A percentile compares a stretch with the other conserved stretches of the same genome.
Evolutionary conservation across 2,329 filamentous ascomycete genomes (phyloP).

Genomic region (Beauveria sp.): DNA sequence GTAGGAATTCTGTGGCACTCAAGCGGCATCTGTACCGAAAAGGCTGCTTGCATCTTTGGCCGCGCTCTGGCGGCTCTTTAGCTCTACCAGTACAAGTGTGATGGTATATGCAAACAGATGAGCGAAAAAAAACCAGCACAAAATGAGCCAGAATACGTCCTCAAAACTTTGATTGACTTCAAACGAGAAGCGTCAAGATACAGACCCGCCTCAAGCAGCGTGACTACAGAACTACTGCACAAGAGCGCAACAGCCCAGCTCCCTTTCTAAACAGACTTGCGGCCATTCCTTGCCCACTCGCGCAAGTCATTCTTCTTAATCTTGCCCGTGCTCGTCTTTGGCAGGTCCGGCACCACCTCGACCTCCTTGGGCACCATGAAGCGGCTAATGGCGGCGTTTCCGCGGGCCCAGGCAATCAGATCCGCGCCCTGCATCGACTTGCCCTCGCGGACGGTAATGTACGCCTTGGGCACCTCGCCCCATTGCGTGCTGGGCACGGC

Average conservation of each 20-base stretch:
- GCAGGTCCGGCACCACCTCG: constrained; percentile 77
- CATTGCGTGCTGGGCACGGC: constrained; percentile 82
- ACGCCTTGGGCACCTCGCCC: constrained; percentile 95
- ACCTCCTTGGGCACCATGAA: constrained; percentile 78
- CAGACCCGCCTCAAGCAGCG: neutral
- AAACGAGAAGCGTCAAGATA: neutral
- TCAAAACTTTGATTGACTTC: neutral
- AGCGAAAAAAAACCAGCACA: no score
- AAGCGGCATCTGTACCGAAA: no score
- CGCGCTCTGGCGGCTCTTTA: no score
- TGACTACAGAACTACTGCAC: neutral
- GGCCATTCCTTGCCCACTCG: constrained; percentile 62
- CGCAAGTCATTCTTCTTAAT: constrained; percentile 89
- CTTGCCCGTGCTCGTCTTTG: constrained; percentile 97
- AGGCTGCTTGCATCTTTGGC: no score
- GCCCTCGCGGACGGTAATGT: constrained; percentile 71
- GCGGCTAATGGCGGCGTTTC: constrained; percentile 70
- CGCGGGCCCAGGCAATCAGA: constrained; percentile 79
- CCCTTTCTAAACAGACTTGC: neutral
- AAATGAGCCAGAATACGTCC: neutral
- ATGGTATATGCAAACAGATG: no score
- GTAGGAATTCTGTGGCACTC: no score
- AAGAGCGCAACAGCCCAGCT: neutral
- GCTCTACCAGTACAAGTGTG: no score
- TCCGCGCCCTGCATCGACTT: constrained; percentile 43